Base-by-base conservation (phyloP, 2,329 filamentous ascomycete genomes). In the Pseudodiploospora longispora region DNA sequence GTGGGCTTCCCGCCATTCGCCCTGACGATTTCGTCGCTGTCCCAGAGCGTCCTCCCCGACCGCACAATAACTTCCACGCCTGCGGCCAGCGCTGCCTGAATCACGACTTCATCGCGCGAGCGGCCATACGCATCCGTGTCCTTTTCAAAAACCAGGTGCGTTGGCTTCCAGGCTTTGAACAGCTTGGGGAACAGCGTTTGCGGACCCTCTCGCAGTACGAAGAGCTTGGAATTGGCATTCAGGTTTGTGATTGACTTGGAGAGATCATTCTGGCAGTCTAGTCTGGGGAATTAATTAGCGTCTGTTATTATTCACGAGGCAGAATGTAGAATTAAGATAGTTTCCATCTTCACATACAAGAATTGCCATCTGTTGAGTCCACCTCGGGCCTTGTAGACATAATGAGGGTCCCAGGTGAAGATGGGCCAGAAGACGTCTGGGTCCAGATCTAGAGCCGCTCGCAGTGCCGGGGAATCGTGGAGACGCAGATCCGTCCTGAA, bases 371-470 rank as follows among this genome's bases (percentile, higher is more conserved):
- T 70, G 55, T 90, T 90, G 6, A 78, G 67, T 0, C 83, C 83
- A 4, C 82, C 83, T 46, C 84, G 74, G 1, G 81, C 78, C 30
- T 74, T 74, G 58, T 87, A 88, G 28, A 89, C 83, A 58, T 89
- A 89, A 59, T 89, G 83, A 45, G 84, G 84, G 58, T 88, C 85
- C 83, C 84, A 90, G 2, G 82, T 87, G 72, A 85, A 90, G 38
- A 89, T 75, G 1, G 84, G 85, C 69, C 83, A 89, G 28, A 90
- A 67, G 19, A 75, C 78, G 42, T 75, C 74, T 1, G 85, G 83
- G 1, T 84, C 70, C 6, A 89, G 69, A 46, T 84, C 81, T 6
- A 90, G 64, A 1, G 85, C 85, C 2, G 83, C 83, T 59, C 81
- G 74, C 28, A 90, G 68, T 1, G 83, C 84, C 6, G 84, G 84